Conservation (phyloP, 169 alveolate genomes). For the Neospora caninum region DNA sequence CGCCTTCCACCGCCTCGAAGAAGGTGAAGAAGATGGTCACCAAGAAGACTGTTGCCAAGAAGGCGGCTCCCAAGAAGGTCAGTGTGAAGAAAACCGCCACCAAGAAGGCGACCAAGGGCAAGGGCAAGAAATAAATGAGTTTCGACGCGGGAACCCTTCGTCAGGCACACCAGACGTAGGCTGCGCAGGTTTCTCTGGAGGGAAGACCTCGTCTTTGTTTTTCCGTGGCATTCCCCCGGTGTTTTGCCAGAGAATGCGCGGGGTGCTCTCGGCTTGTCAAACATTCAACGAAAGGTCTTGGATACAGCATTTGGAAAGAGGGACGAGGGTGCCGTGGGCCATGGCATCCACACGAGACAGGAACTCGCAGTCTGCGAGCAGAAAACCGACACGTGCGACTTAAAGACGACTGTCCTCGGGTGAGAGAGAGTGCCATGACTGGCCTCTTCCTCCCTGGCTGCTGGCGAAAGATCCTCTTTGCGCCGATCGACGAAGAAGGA, state of each 20-base stretch:
- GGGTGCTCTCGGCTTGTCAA: not conserved
- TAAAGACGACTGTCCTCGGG: not conserved
- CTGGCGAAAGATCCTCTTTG: not conserved
- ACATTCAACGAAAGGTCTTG: too few relatives aligned
- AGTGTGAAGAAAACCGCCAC: not conserved
- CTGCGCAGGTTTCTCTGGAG: too few relatives aligned
- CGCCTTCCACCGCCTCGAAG: not conserved
- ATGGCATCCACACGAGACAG: not conserved
- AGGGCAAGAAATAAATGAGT: not conserved
- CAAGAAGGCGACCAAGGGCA: not conserved
- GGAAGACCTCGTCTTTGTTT: not conserved
- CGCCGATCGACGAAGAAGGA: not conserved
- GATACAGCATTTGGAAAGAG: too few relatives aligned
- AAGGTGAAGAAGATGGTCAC: not conserved
- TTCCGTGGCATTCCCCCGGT: not conserved
- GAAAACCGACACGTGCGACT: not conserved
- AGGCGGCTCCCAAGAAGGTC: conserved; percentile 14
- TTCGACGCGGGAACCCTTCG: not conserved
- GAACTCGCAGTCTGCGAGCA: not conserved
- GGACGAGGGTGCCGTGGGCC: too few relatives aligned
- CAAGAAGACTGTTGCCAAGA: not conserved
- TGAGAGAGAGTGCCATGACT: not conserved
- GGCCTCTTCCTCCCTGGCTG: not conserved
- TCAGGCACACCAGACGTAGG: not conserved
- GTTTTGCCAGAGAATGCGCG: not conserved